These are phyloP conservation scores for Dendrobium catenatum DNA, from an alignment of 106 monocot species.

Conservation along the genomic window DNA sequence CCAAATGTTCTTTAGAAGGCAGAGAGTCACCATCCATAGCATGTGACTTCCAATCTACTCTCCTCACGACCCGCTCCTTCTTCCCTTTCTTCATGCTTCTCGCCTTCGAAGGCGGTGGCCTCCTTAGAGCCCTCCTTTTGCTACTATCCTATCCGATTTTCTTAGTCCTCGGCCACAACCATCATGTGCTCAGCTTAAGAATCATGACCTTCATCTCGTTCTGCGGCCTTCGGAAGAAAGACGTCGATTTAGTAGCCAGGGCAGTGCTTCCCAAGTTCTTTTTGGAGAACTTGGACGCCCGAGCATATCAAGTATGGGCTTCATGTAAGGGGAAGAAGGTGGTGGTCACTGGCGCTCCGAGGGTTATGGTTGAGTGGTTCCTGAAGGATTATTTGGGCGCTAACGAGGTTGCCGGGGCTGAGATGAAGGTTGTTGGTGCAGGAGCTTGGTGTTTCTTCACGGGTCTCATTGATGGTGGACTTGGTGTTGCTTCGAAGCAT, in stretches of 20 bases:
- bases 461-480: constrained; percentile 20
- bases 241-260: constrained; percentile 37
- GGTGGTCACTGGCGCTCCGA: constrained; percentile 42
- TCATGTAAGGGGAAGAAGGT: constrained; percentile 23
- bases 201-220: constrained; percentile 67
- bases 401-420: constrained; percentile 29
- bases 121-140: constrained; percentile 44
- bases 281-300: constrained; percentile 44
- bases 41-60: constrained; percentile 42
- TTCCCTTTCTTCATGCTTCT: constrained; percentile 93
- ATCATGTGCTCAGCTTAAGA: constrained; percentile 16
- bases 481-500: constrained; percentile 4
- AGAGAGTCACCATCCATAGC: constrained; percentile 13
- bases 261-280: constrained; percentile 75
- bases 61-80: constrained; percentile 32
- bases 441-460: constrained; percentile 22
- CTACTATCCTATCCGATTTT: constrained; percentile 49
- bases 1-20: background rate
- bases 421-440: constrained; percentile 25
- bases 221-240: constrained; percentile 35
- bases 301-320: constrained; percentile 24
- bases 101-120: constrained; percentile 68
- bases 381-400: constrained; percentile 48
- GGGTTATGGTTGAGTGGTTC: constrained; percentile 67
- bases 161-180: constrained; percentile 20